Evolutionary conservation across 2,329 filamentous ascomycete genomes (phyloP).

Genomic region (Periglandula ipomoeae): DNA sequence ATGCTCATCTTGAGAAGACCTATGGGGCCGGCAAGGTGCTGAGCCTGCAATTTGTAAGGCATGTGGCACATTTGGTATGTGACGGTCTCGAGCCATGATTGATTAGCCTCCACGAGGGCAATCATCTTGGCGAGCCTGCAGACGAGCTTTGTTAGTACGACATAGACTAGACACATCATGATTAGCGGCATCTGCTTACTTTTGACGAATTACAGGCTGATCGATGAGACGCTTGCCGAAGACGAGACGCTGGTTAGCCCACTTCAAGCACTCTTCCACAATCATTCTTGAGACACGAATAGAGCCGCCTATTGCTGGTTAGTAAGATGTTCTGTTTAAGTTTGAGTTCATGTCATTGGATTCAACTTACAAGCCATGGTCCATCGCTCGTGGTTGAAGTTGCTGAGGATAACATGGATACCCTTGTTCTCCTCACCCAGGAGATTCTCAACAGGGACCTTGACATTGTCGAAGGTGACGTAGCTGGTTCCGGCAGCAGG

Average conservation of each 20-base stretch:
- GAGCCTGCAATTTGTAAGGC: slow-evolving; percentile 67
- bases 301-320: slow-evolving; percentile 34
- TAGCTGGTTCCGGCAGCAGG: slow-evolving; percentile 69
- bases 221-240: slow-evolving; percentile 76
- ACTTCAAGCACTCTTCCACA: slow-evolving; percentile 79
- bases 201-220: slow-evolving; percentile 74
- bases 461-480: slow-evolving; percentile 78
- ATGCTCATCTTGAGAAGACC: slow-evolving; percentile 71
- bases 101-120: slow-evolving; percentile 68
- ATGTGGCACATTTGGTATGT: slow-evolving; percentile 86
- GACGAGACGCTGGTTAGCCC: slow-evolving; percentile 78
- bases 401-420: slow-evolving; percentile 73
- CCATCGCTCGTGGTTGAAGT: slow-evolving; percentile 85
- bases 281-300: slow-evolving; percentile 58
- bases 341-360: background rate
- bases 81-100: slow-evolving; percentile 76
- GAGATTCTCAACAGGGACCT: slow-evolving; percentile 70
- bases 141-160: background rate
- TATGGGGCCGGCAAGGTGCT: slow-evolving; percentile 70
- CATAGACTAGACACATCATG: slow-evolving; percentile 5
- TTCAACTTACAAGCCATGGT: slow-evolving; percentile 54
- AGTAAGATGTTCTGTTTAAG: slow-evolving; percentile 7
- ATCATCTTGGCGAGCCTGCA: slow-evolving; percentile 78
- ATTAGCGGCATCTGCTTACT: slow-evolving; percentile 36
- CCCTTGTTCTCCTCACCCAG: slow-evolving; percentile 79